phyloP scores from a whole-genome alignment of 306 rosid species.

The Dalbergia oliveri region DNA sequence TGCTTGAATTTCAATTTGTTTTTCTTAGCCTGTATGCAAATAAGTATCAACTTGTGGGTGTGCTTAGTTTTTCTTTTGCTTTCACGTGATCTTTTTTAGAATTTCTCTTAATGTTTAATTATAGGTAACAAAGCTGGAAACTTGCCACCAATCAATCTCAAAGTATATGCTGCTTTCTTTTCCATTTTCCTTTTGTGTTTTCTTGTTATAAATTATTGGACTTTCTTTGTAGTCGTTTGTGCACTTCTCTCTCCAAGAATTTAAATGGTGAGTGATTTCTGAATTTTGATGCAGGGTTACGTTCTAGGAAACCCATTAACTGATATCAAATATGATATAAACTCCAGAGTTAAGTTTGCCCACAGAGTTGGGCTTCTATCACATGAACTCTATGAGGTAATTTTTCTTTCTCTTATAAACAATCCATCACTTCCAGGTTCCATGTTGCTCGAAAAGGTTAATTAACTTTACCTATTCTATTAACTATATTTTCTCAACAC shows the following conservation, averaged over 20 bases:
- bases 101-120: not conserved
- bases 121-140: constrained; percentile 30
- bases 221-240: not conserved
- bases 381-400: constrained; percentile 44
- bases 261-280: not conserved
- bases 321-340: not conserved
- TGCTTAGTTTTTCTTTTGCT: not conserved
- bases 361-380: constrained; percentile 45
- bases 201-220: not conserved
- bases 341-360: constrained; percentile 40
- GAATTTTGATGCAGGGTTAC: constrained; percentile 42
- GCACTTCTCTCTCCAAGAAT: not conserved
- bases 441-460: too few species aligned
- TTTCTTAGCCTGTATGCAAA: not conserved
- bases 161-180: constrained; percentile 9
- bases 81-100: not conserved
- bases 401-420: not conserved
- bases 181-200: not conserved
- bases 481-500: not conserved
- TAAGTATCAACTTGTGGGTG: not conserved
- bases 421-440: not conserved
- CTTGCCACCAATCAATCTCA: constrained; percentile 17
- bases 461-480: not conserved
- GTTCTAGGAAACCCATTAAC: constrained; percentile 47
- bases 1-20: constrained; percentile 9